A percentile compares a stretch with the other conserved stretches of the same genome.
Conservation (phyloP, 2,329 filamentous ascomycete genomes). For the Saccharata proteae region DNA sequence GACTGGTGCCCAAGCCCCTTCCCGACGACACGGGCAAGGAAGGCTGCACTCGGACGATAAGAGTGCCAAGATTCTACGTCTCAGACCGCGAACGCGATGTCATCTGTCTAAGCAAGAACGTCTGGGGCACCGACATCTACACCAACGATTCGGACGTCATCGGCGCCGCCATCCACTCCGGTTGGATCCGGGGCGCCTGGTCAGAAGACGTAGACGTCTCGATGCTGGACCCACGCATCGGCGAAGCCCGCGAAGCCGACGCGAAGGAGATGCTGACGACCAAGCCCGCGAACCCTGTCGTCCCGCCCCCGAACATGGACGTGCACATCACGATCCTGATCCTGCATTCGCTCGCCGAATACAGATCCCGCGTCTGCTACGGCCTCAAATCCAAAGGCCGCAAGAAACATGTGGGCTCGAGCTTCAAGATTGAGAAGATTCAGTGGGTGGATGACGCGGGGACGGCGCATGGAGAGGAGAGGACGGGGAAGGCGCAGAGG, state of each 20-base stretch:
- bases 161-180: constrained; percentile 83
- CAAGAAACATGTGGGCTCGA: constrained; percentile 70
- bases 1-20: constrained; percentile 54
- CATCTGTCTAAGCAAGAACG: constrained; percentile 64
- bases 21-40: constrained; percentile 60
- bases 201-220: constrained; percentile 60
- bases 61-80: constrained; percentile 71
- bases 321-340: constrained; percentile 79
- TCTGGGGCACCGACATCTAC: constrained; percentile 93
- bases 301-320: constrained; percentile 57
- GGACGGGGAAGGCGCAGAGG: constrained; percentile 24
- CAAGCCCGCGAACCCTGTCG: constrained; percentile 41
- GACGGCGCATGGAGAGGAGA: constrained; percentile 24
- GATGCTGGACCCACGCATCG: constrained; percentile 48
- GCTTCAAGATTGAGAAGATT: constrained; percentile 70
- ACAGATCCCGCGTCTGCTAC: constrained; percentile 61
- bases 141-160: constrained; percentile 92
- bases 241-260: constrained; percentile 27
- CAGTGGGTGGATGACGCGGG: constrained; percentile 73
- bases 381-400: constrained; percentile 76
- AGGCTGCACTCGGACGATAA: constrained; percentile 83
- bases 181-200: constrained; percentile 87
- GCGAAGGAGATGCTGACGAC: constrained; percentile 30
- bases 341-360: constrained; percentile 65
- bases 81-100: constrained; percentile 60